Evolutionary conservation across 2,329 filamentous ascomycete species (phyloP).

Genomic region (Talaromyces sp.): DNA sequence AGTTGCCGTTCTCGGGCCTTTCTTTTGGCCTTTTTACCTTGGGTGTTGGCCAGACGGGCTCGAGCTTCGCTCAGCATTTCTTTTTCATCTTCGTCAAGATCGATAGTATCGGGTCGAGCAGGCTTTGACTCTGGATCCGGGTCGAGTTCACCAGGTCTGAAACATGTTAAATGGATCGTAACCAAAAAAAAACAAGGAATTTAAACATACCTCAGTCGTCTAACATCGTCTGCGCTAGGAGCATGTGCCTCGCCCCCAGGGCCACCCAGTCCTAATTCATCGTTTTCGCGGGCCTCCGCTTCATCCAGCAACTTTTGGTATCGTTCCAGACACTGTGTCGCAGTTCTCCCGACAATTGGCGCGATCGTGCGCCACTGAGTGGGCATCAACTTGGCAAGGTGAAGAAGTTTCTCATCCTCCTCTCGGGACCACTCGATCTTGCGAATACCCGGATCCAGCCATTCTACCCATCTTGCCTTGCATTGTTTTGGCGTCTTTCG

Average conservation of each 20-base stretch:
- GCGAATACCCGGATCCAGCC: conserved; percentile 94
- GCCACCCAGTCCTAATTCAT: conserved; percentile 74
- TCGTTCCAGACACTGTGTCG: conserved; percentile 92
- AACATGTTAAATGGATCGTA: conserved; percentile 12
- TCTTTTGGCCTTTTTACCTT: conserved; percentile 97
- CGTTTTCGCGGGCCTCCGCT: conserved; percentile 80
- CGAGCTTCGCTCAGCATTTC: conserved; percentile 98
- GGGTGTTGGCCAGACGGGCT: conserved; percentile 91
- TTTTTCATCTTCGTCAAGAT: conserved; percentile 98
- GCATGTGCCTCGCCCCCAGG: conserved; percentile 82
- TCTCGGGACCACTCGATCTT: conserved; percentile 99
- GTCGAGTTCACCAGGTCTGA: conserved; percentile 82
- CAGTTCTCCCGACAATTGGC: conserved; percentile 90
- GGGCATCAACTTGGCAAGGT: conserved; percentile 96
- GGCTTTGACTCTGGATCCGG: conserved; percentile 97
- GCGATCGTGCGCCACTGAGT: conserved; percentile 99
- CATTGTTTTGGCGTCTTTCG: conserved; percentile 98
- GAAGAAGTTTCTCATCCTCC: conserved; percentile 94
- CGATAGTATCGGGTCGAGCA: conserved; percentile 90
- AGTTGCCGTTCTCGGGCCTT: conserved; percentile 94
- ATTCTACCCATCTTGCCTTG: conserved; percentile 97
- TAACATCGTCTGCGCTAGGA: conserved; percentile 86
- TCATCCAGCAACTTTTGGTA: conserved; percentile 97
- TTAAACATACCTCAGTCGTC: conserved; percentile 58
- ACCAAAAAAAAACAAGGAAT: conserved; percentile 1